A percentile compares a stretch with the other conserved stretches of the same genome.
Conservation (phyloP, 2,329 filamentous ascomycete species). For the Colletotrichum sansevieriae region DNA sequence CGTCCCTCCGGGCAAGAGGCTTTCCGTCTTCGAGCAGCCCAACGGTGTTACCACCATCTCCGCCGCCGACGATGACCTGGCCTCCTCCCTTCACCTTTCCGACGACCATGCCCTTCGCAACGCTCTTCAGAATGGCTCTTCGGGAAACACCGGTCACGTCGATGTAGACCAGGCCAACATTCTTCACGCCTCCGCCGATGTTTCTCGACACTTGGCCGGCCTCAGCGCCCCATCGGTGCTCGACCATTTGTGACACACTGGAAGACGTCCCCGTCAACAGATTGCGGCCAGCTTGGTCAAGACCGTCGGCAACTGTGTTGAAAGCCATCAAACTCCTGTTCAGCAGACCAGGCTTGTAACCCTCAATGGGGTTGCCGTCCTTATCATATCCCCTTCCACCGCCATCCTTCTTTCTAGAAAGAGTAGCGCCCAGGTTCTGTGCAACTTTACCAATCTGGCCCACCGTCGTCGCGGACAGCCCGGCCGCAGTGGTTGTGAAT, state of each 20-base stretch:
- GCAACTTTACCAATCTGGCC: slow-evolving; percentile 86
- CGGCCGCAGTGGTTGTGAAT: slow-evolving; percentile 84
- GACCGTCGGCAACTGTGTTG: slow-evolving; percentile 91
- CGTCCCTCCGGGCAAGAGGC: slow-evolving; percentile 32
- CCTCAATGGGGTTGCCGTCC: slow-evolving; percentile 73
- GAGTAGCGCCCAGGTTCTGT: slow-evolving; percentile 86
- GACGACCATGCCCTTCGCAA: slow-evolving; percentile 96
- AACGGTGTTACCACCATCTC: slow-evolving; percentile 54
- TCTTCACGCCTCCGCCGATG: slow-evolving; percentile 90
- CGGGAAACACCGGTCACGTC: slow-evolving; percentile 94
- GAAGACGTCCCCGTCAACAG: slow-evolving; percentile 80
- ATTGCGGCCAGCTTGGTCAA: slow-evolving; percentile 86
- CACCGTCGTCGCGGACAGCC: slow-evolving; percentile 86
- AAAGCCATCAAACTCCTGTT: slow-evolving; percentile 99
- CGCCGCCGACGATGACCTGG: slow-evolving; percentile 79
- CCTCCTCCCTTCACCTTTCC: slow-evolving; percentile 82
- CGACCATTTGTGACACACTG: slow-evolving; percentile 87
- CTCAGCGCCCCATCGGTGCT: slow-evolving; percentile 90
- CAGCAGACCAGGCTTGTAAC: slow-evolving; percentile 89
- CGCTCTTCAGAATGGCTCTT: slow-evolving; percentile 90
- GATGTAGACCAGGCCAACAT: slow-evolving; percentile 96
- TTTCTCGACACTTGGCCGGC: slow-evolving; percentile 82
- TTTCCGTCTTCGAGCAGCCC: slow-evolving; percentile 44
- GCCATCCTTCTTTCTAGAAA: slow-evolving; percentile 69
- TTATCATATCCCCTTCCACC: slow-evolving; percentile 73